phyloP scores from a whole-genome alignment of 2,329 filamentous ascomycete genomes.

The Mycogone perniciosa region DNA sequence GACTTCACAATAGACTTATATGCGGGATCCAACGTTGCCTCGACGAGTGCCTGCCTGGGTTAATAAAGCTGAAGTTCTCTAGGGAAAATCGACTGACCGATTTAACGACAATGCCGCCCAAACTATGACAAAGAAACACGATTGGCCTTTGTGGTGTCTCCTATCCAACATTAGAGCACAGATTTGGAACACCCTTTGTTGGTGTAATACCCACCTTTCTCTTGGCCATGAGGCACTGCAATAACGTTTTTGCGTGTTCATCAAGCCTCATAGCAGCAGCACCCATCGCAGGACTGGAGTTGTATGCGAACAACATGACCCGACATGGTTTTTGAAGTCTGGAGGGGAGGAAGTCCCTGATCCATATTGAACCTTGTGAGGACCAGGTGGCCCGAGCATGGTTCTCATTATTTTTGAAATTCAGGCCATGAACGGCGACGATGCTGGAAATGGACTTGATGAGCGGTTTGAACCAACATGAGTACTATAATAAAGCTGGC shows the following conservation, averaged over 20 bases:
- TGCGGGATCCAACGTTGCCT: constrained; percentile 3
- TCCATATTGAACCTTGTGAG: neutral
- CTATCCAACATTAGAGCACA: neutral
- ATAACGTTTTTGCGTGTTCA: constrained; percentile 2
- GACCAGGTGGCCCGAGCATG: constrained; percentile 7
- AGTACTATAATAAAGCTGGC: neutral
- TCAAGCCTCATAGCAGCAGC: neutral
- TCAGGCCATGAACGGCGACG: constrained; percentile 10
- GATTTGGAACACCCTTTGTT: neutral
- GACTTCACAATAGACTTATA: constrained; percentile 2
- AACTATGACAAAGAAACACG: constrained; percentile 12
- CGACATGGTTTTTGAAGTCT: neutral
- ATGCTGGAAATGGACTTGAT: neutral
- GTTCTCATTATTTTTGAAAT: constrained; percentile 8
- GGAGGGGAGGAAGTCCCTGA: constrained; percentile 4
- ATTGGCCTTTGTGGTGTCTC: constrained; percentile 3
- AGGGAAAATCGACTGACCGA: constrained; percentile 5
- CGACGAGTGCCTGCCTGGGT: constrained; percentile 8
- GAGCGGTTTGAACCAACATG: too few relatives aligned
- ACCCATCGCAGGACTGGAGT: constrained; percentile 8
- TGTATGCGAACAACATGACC: constrained; percentile 9
- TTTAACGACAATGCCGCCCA: constrained; percentile 14
- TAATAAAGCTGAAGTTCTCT: neutral
- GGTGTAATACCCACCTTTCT: constrained; percentile 2
- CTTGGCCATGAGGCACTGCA: neutral